These are phyloP conservation scores for Cladosporium austrohemisphaericum DNA, from an alignment of 2,329 filamentous ascomycete species.

Conservation along the genomic window DNA sequence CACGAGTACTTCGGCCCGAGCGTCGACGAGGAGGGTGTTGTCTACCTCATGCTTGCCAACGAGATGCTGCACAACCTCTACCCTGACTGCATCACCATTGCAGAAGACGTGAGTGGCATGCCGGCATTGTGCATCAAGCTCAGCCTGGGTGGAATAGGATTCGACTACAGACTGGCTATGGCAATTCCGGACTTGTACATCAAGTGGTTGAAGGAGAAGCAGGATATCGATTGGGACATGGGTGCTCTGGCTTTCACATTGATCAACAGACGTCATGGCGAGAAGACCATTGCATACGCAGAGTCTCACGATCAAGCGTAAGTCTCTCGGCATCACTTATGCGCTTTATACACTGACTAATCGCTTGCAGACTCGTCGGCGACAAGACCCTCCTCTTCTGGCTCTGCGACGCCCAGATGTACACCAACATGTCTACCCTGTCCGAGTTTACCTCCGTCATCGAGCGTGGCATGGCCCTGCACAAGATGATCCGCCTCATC, in stretches of 20 bases:
- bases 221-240: conserved; percentile 90
- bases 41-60: conserved; percentile 94
- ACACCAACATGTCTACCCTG: conserved; percentile 92
- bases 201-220: conserved; percentile 92
- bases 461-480: conserved; percentile 82
- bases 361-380: conserved; percentile 71
- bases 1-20: conserved; percentile 92
- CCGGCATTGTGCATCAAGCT: conserved; percentile 87
- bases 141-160: conserved; percentile 84
- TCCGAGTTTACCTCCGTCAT: conserved; percentile 83
- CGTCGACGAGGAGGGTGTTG: conserved; percentile 89
- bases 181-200: conserved; percentile 98
- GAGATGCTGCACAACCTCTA: conserved; percentile 92
- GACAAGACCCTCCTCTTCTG: conserved; percentile 98
- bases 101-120: conserved; percentile 98
- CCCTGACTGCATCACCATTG: conserved; percentile 82
- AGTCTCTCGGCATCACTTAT: conserved; percentile 38
- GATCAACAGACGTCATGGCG: conserved; percentile 87
- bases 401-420: conserved; percentile 94
- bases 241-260: conserved; percentile 78
- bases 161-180: conserved; percentile 97
- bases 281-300: conserved; percentile 97
- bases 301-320: conserved; percentile 98
- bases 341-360: conserved; percentile 20
- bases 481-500: conserved; percentile 95